These are phyloP conservation scores for Claviceps africana DNA, from an alignment of 2,329 filamentous ascomycete genomes.

Conservation along the genomic window DNA sequence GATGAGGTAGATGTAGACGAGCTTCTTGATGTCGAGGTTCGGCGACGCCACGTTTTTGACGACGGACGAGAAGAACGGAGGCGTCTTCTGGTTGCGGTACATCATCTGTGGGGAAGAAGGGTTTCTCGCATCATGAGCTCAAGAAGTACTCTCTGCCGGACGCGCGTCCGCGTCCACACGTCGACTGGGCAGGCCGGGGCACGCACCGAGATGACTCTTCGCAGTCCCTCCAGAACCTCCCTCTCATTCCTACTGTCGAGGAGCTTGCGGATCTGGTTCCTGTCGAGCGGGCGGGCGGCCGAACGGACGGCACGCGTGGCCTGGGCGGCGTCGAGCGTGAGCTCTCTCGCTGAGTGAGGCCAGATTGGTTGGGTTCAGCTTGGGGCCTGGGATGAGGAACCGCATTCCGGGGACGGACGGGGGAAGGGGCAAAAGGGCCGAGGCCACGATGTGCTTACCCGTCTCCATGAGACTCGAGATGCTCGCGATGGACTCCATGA, in stretches of 20 bases:
- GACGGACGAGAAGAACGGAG: slow-evolving; percentile 91
- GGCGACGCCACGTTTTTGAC: slow-evolving; percentile 96
- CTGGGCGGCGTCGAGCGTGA: slow-evolving; percentile 92
- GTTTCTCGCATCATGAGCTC: slow-evolving; percentile 1
- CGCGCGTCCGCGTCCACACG: no score
- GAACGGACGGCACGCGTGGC: slow-evolving; percentile 57
- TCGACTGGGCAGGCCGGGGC: background rate
- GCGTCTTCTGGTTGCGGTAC: slow-evolving; percentile 76
- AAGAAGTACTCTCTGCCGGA: background rate
- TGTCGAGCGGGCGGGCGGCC: slow-evolving; percentile 52
- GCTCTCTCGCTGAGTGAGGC: slow-evolving; percentile 80
- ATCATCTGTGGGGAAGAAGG: slow-evolving; percentile 92
- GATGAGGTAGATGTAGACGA: slow-evolving; percentile 96
- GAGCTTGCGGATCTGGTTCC: slow-evolving; percentile 83
- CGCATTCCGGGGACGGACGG: no score
- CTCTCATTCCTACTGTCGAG: slow-evolving; percentile 87
- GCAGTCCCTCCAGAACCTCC: slow-evolving; percentile 82
- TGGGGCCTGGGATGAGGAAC: no score
- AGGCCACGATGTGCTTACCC: slow-evolving; percentile 57
- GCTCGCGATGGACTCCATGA: slow-evolving; percentile 93
- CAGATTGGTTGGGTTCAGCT: no score
- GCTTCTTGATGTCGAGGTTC: slow-evolving; percentile 89
- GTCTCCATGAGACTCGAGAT: slow-evolving; percentile 92
- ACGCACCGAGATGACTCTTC: slow-evolving; percentile 72
- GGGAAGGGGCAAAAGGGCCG: no score